Conservation (phyloP, 1,139 yeast genomes). For the Zygosaccharomyces pseudobailii region DNA sequence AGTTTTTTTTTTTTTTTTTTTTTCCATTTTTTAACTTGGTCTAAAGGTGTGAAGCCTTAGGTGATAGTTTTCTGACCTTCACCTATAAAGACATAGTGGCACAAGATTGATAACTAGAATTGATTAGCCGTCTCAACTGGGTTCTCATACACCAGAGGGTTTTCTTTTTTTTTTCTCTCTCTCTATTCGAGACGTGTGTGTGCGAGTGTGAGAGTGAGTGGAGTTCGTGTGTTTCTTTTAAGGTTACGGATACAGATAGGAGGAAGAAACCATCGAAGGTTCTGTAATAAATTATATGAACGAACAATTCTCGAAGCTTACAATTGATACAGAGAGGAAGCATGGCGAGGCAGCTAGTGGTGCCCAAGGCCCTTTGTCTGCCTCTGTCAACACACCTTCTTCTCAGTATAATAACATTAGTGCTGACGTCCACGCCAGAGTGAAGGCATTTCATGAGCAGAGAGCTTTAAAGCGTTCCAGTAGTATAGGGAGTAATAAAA, state of each 20-base stretch:
- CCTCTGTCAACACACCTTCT: constrained; percentile 21
- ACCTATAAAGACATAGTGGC: background rate
- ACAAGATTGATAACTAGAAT: background rate
- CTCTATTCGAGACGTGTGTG: background rate
- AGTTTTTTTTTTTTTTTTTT: background rate
- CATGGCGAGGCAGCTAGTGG: background rate
- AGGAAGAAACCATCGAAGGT: background rate
- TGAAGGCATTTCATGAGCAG: constrained; percentile 69
- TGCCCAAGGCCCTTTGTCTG: constrained; percentile 4
- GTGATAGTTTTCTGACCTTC: background rate
- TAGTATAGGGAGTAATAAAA: constrained; percentile 25
- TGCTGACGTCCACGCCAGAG: constrained; percentile 69
- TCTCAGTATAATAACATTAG: constrained; percentile 38
- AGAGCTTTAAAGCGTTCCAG: constrained; percentile 42
- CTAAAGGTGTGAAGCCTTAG: background rate
- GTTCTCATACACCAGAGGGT: background rate
- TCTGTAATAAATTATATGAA: constrained; percentile 2
- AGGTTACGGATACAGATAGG: constrained; percentile 1
- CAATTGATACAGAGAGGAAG: constrained; percentile 7
- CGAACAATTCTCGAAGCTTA: constrained; percentile 10
- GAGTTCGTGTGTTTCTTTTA: background rate
- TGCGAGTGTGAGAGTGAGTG: background rate
- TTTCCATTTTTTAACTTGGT: background rate
- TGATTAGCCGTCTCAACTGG: background rate
- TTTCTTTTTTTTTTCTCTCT: background rate